Evolutionary conservation across 805 yeast genomes (phyloP).

Genomic region (Ogataea neopini): DNA sequence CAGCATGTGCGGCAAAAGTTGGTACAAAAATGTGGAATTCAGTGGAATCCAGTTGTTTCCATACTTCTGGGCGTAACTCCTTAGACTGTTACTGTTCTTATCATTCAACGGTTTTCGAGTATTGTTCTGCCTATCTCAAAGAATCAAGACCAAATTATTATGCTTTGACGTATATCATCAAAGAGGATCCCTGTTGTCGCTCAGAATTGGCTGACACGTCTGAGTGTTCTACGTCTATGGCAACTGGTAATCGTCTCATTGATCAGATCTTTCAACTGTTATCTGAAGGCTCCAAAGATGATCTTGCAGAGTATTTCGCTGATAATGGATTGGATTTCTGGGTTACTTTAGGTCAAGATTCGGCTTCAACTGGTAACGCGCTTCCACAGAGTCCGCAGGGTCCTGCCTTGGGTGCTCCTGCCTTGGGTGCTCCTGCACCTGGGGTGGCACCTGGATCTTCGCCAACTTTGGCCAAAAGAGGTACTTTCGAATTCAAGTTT

Average conservation of each 20-base stretch:
- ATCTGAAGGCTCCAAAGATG: constrained; percentile 8
- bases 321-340: constrained; percentile 6
- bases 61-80: background rate
- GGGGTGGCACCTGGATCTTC: too few relatives aligned
- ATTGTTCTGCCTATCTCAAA: constrained; percentile 13
- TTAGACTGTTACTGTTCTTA: constrained; percentile 11
- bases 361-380: too few relatives aligned
- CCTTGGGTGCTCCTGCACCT: too few relatives aligned
- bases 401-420: too few relatives aligned
- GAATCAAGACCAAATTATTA: constrained; percentile 12
- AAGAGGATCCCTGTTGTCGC: constrained; percentile 16
- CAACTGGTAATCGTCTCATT: constrained; percentile 2
- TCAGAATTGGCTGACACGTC: background rate
- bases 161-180: constrained; percentile 12
- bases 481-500: background rate
- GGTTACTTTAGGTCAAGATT: background rate
- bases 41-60: background rate
- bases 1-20: constrained; percentile 16
- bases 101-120: constrained; percentile 15
- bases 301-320: constrained; percentile 4
- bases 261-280: constrained; percentile 8
- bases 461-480: background rate
- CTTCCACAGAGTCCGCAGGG: too few relatives aligned
- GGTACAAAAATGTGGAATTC: background rate
- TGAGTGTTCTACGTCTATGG: background rate